These are phyloP conservation scores for Penicillium desertorum DNA, from an alignment of 495 filamentous ascomycete species.

Conservation along the genomic window DNA sequence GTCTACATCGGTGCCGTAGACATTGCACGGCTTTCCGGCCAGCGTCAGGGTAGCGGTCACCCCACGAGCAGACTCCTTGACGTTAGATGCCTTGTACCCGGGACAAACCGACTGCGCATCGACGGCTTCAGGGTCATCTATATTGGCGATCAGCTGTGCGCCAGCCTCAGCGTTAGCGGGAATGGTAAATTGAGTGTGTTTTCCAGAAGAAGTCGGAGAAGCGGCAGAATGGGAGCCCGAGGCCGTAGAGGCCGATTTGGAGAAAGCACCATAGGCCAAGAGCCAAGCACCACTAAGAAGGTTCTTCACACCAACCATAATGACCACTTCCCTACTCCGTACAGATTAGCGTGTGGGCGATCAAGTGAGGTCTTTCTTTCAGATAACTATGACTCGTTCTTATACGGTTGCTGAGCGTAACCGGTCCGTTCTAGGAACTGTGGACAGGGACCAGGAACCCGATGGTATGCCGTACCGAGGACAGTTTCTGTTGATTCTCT, in stretches of 20 bases:
- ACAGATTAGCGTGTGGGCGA: neutral
- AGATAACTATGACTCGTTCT: constrained; percentile 8
- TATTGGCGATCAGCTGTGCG: constrained; percentile 61
- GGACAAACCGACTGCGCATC: constrained; percentile 68
- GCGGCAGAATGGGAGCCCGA: constrained; percentile 7
- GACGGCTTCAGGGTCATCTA: constrained; percentile 68
- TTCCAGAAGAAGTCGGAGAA: neutral
- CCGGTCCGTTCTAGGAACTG: neutral
- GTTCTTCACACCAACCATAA: constrained; percentile 33
- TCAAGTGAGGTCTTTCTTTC: neutral
- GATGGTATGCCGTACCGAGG: constrained; percentile 16
- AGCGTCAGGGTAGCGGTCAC: constrained; percentile 54
- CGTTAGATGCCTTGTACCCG: constrained; percentile 57
- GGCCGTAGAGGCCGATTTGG: constrained; percentile 13
- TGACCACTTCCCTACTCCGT: constrained; percentile 1
- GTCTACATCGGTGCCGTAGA: constrained; percentile 63
- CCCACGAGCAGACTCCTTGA: constrained; percentile 45
- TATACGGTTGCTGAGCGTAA: constrained; percentile 15
- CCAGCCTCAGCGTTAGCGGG: constrained; percentile 58
- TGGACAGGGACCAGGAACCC: constrained; percentile 1
- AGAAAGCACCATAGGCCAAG: constrained; percentile 30
- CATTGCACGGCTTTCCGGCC: constrained; percentile 59
- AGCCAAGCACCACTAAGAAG: constrained; percentile 32
- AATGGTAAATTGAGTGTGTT: constrained; percentile 51
- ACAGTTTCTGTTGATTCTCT: constrained; percentile 27